Conservation (phyloP, 2,329 filamentous ascomycete species). For the Amauroascus niger region DNA sequence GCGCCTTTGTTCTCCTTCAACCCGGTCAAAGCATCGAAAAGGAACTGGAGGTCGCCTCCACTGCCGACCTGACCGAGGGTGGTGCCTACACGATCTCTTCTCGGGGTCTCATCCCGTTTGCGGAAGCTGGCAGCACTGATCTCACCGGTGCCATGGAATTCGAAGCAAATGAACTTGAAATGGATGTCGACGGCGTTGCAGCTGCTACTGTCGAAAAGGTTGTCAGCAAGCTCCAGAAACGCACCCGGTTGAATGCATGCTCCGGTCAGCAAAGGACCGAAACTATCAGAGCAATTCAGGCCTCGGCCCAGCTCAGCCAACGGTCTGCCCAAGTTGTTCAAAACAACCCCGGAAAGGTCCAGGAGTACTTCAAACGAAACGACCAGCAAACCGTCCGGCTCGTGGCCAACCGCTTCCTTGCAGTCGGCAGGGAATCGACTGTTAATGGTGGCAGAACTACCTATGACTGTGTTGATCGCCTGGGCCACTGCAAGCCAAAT, state of each 20-base stretch:
- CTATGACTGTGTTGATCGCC: background rate
- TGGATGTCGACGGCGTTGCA: conserved; percentile 48
- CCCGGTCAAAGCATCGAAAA: conserved; percentile 25
- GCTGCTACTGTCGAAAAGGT: conserved; percentile 44
- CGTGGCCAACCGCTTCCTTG: background rate
- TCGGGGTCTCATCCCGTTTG: conserved; percentile 48
- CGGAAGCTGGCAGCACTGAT: conserved; percentile 43
- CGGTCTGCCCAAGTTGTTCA: conserved; percentile 39
- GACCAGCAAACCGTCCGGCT: background rate
- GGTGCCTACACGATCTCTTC: conserved; percentile 50
- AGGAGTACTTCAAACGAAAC: conserved; percentile 6
- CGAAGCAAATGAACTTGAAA: conserved; percentile 50
- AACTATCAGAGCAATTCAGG: conserved; percentile 43
- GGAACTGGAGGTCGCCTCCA: conserved; percentile 30
- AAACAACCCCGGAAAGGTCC: conserved; percentile 20
- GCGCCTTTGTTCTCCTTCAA: conserved; percentile 26
- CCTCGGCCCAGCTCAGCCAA: conserved; percentile 47
- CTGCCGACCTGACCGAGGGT: conserved; percentile 35
- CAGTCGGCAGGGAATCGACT: background rate
- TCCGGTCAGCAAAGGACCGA: conserved; percentile 23
- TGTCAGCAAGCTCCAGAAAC: conserved; percentile 26
- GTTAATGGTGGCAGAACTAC: background rate
- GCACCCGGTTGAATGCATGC: conserved; percentile 19
- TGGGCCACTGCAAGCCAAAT: background rate
- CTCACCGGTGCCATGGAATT: conserved; percentile 49